A percentile compares a stretch with the other conserved stretches of the same genome.
Evolutionary conservation across 352 stramenopile genomes (phyloP).

Genomic region (Pythium periplocum): DNA sequence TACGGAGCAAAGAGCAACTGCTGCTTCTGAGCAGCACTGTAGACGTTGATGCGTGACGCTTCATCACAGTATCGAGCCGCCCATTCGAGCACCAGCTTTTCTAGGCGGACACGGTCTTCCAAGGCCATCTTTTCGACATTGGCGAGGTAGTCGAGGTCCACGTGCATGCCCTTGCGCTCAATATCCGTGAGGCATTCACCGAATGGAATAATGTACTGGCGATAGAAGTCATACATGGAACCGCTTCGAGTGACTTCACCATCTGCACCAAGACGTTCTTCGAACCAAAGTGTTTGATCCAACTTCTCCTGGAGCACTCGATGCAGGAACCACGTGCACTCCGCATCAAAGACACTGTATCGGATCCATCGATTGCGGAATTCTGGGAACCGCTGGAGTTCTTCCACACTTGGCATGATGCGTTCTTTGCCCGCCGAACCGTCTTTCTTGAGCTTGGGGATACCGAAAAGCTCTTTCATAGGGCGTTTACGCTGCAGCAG

Average conservation of each 20-base stretch:
- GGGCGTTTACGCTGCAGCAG: slow-evolving; percentile 88
- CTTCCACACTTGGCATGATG: slow-evolving; percentile 70
- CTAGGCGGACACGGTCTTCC: slow-evolving; percentile 78
- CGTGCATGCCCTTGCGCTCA: slow-evolving; percentile 92
- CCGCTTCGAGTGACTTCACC: slow-evolving; percentile 22
- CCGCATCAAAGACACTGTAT: slow-evolving; percentile 97
- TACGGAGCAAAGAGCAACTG: slow-evolving; percentile 96
- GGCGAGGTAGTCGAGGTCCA: slow-evolving; percentile 89
- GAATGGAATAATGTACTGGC: slow-evolving; percentile 96
- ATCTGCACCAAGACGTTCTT: slow-evolving; percentile 21
- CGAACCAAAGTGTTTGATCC: slow-evolving; percentile 85
- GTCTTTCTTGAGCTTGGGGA: slow-evolving; percentile 94
- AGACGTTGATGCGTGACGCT: slow-evolving; percentile 94
- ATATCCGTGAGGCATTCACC: slow-evolving; percentile 98
- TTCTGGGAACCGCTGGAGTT: slow-evolving; percentile 82
- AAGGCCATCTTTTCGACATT: slow-evolving; percentile 89
- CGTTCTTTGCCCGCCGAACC: slow-evolving; percentile 87
- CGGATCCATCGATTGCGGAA: slow-evolving; percentile 92
- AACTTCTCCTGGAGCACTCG: slow-evolving; percentile 88
- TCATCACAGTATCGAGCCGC: slow-evolving; percentile 90
- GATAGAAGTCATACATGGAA: slow-evolving; percentile 97
- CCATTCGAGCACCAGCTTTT: slow-evolving; percentile 90
- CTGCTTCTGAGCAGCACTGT: slow-evolving; percentile 90
- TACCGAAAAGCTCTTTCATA: slow-evolving; percentile 98
- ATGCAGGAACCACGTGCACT: slow-evolving; percentile 96